Conservation (phyloP, 768 basidiomycete species). For the Tulasnella calospora region DNA sequence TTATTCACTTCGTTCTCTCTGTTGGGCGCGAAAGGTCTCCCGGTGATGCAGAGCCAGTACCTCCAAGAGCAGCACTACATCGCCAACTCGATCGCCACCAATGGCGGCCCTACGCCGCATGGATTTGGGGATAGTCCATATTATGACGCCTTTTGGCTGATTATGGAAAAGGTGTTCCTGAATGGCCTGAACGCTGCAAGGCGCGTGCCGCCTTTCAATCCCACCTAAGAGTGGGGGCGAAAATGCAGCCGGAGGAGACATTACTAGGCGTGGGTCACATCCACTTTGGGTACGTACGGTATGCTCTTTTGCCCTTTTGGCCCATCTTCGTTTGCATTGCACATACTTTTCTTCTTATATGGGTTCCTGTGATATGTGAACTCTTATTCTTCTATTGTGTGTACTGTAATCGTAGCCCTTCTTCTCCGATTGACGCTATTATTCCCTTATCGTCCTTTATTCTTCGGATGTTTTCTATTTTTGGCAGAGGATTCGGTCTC, state of each 20-base stretch:
- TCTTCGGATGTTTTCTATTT: not conserved
- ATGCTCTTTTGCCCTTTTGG: not conserved
- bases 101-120: constrained; percentile 1
- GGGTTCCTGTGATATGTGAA: constrained; percentile 1
- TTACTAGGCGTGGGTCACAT: not conserved
- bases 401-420: not conserved
- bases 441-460: constrained; percentile 1
- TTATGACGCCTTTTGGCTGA: constrained; percentile 16
- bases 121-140: constrained; percentile 5
- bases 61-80: constrained; percentile 12
- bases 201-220: not conserved
- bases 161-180: constrained; percentile 17
- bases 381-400: not conserved
- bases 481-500: not conserved
- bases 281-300: constrained; percentile 7
- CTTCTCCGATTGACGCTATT: not conserved
- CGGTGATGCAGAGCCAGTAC: constrained; percentile 4
- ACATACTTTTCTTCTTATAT: not conserved
- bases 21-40: not conserved
- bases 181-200: constrained; percentile 18
- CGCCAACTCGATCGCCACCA: constrained; percentile 11
- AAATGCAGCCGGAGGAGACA: not conserved
- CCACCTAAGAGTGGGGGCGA: not conserved
- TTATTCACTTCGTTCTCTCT: constrained; percentile 12
- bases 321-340: constrained; percentile 6